Evolutionary conservation across 2,329 filamentous ascomycete genomes (phyloP).

Genomic region (Trichophaea hybrida): DNA sequence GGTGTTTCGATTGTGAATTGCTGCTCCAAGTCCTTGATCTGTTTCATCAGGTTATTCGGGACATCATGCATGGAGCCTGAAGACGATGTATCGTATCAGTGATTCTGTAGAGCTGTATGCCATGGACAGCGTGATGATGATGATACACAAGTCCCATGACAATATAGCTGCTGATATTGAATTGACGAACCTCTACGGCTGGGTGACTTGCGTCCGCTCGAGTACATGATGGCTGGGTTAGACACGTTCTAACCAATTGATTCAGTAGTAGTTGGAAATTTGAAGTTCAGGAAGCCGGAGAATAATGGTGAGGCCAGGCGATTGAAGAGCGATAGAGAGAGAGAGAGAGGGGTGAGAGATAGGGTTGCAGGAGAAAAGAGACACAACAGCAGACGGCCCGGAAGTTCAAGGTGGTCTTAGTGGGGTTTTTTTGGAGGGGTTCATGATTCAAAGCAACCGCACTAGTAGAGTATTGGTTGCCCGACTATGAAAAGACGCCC

Average conservation of each 20-base stretch:
- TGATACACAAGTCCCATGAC: not conserved
- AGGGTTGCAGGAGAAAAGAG: too few relatives aligned
- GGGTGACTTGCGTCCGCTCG: conserved; percentile 19
- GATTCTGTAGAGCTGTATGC: not conserved
- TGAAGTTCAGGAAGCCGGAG: not conserved
- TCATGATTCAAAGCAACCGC: too few relatives aligned
- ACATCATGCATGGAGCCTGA: conserved; percentile 81
- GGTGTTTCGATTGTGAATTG: conserved; percentile 61
- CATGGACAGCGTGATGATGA: not conserved
- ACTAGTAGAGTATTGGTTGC: too few relatives aligned
- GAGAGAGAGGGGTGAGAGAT: too few relatives aligned
- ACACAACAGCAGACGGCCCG: too few relatives aligned
- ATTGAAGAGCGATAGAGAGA: too few relatives aligned
- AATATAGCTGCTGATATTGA: conserved; percentile 1
- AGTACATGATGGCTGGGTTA: not conserved
- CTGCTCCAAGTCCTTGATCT: conserved; percentile 74
- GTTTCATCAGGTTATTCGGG: conserved; percentile 43
- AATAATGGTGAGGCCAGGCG: too few relatives aligned
- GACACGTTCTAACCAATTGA: too few relatives aligned
- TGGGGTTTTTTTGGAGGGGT: too few relatives aligned
- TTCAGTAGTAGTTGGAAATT: not conserved
- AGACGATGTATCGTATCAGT: not conserved
- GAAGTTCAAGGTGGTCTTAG: too few relatives aligned
- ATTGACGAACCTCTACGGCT: conserved; percentile 26
- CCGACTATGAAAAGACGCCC: too few relatives aligned